These are phyloP conservation scores for Exophiala sp. DNA, from an alignment of 2,329 filamentous ascomycete genomes.

Conservation along the genomic window DNA sequence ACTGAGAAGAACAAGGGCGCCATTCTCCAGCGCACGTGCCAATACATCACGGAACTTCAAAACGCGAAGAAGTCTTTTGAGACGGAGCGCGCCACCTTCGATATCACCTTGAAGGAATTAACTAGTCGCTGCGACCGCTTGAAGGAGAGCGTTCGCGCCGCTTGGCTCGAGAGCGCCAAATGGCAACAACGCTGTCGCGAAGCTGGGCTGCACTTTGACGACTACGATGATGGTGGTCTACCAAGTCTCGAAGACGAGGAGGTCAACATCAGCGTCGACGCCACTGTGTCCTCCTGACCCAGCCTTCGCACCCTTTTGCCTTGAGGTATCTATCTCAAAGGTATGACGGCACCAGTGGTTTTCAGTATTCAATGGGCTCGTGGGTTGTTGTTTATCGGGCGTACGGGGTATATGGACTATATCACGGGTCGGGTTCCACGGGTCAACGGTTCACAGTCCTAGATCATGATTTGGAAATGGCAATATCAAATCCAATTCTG, in stretches of 20 bases:
- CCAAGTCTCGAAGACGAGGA: slow-evolving; percentile 17
- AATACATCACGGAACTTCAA: slow-evolving; percentile 80
- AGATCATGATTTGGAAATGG: neutral
- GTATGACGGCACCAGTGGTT: too few relatives aligned
- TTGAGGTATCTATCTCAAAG: neutral
- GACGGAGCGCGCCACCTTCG: slow-evolving; percentile 43
- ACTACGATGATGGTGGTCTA: slow-evolving; percentile 35
- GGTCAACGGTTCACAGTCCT: too few relatives aligned
- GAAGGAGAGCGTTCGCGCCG: slow-evolving; percentile 83
- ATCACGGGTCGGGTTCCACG: too few relatives aligned
- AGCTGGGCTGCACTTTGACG: slow-evolving; percentile 45
- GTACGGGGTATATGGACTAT: neutral
- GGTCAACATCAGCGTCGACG: slow-evolving; percentile 6
- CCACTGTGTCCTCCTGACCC: slow-evolving; percentile 3
- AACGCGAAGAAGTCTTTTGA: slow-evolving; percentile 31
- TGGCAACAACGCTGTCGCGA: slow-evolving; percentile 45
- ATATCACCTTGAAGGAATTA: slow-evolving; percentile 65
- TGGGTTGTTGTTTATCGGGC: neutral
- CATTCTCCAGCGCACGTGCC: slow-evolving; percentile 85
- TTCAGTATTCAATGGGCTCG: neutral
- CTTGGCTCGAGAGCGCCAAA: slow-evolving; percentile 75
- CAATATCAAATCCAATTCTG: neutral
- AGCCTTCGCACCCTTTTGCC: neutral
- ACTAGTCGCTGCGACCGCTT: slow-evolving; percentile 91
- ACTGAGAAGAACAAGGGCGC: slow-evolving; percentile 99